Base-by-base conservation (phyloP, 2,329 filamentous ascomycete species). In the Colletotrichum musae region DNA sequence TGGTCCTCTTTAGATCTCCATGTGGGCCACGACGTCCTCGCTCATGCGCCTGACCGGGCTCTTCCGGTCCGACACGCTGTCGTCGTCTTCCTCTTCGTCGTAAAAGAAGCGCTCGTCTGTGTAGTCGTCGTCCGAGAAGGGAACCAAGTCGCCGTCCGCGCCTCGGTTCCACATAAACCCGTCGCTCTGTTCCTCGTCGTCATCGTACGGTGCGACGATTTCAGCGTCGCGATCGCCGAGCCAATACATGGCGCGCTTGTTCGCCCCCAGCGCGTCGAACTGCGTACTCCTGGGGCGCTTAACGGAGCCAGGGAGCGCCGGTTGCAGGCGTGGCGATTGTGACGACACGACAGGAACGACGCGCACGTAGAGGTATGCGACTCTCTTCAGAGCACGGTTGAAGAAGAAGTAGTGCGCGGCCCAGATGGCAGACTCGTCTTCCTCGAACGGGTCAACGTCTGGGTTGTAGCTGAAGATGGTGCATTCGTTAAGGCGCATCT, bases 341-440 rank as follows among this genome's bases (percentile, higher is more conserved):
- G 86, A 86, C 72, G 85, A 93, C 76, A 93, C 91, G 74, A 92
- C 92, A 68, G 89, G 95, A 53, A 98, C 89, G n/a, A 94, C 95
- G 70, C 95, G 92, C 53, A 98, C 89, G 77, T 98, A 97, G 53
- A 99, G 84, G 79, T 99, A 99, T 70, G 94, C 95, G 18, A 99
- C 95, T 50, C 96, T 91, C 84, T 98, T 98, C 77, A 92, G 88
- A 28, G 91, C 86, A 76, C 95, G 95, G 85, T 97, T 98, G 87
- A 98, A 98, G 80, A 98, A 97, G 84, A 99, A 97, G 81, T 97
- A 98, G 80, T 98, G 95, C 71, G 95, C 87, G 58, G 93, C 94
- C 95, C 95, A 99, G 71, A 99, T 95, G 10, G 95, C 92, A 71
- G 94, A 93, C 77, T 98, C 94, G 71, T 97, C 95, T 72, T 94